These are phyloP conservation scores for Lactarius trivialis DNA, from an alignment of 768 basidiomycete species.

Conservation along the genomic window DNA sequence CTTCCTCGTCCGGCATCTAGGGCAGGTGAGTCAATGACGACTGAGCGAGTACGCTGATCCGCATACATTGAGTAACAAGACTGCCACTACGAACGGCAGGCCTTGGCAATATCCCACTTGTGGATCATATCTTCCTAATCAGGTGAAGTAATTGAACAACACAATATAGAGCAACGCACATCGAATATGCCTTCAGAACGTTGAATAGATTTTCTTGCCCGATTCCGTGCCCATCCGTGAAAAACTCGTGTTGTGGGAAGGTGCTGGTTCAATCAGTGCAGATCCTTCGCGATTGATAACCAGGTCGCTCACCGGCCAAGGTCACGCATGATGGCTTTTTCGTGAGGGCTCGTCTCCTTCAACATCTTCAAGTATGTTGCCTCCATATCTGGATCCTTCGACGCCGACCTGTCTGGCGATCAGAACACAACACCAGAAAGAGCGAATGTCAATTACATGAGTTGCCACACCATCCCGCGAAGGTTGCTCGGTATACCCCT, in stretches of 20 bases:
- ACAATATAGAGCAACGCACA: conserved; percentile 42
- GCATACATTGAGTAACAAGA: conserved; percentile 79
- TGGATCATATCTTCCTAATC: conserved; percentile 60
- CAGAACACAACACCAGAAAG: not conserved
- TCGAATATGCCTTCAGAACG: conserved; percentile 93
- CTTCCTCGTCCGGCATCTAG: conserved; percentile 99
- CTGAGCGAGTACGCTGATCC: conserved; percentile 20
- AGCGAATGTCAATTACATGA: conserved; percentile 52
- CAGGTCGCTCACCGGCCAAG: conserved; percentile 58
- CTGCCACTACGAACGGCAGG: conserved; percentile 91
- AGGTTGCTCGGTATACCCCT: conserved; percentile 82
- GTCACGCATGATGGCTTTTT: conserved; percentile 91
- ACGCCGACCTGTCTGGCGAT: conserved; percentile 62
- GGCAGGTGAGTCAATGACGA: not conserved
- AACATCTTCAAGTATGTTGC: conserved; percentile 71
- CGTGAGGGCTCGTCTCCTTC: conserved; percentile 80
- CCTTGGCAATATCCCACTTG: conserved; percentile 99
- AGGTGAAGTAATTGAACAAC: conserved; percentile 11
- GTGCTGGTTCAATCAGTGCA: conserved; percentile 46
- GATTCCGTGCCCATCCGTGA: conserved; percentile 88
- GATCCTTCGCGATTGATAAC: not conserved
- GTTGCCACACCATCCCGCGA: conserved; percentile 94
- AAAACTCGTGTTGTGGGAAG: conserved; percentile 95
- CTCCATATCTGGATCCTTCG: conserved; percentile 86
- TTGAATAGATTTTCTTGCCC: conserved; percentile 98